Base-by-base conservation (phyloP, 345 rosid species). In the Cardiospermum halicacabum region DNA sequence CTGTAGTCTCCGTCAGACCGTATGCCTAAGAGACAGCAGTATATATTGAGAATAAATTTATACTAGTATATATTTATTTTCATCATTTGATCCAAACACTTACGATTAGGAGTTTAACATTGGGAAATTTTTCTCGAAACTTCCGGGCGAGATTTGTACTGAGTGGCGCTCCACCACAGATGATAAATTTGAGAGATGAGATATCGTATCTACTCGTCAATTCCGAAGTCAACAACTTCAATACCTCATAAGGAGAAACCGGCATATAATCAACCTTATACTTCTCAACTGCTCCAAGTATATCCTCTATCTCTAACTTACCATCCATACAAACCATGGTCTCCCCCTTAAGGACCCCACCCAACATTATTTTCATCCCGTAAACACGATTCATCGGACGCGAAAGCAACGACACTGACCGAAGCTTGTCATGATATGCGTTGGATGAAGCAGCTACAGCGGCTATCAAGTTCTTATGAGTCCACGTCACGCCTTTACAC, bases 131-230 rank as follows among this genome's bases (percentile, higher is more conserved):
- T 62, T 78, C 64, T 54, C 58, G 80, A 73, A 92, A 89, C 69
- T 71, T 81, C 75, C 75, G 80, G n/a, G 84, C 79, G 7, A 82
- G 73, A 65, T 90, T 96, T 84, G 82, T 86, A 3, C 94, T 87
- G 0, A 93, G 77, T 12, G 98, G 92, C 7, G 98, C 97, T 1
- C 96, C 98, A 11, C 96, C 97, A 62, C 86, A 65, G 1, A 83
- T 89, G 13, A 93, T 69, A 37, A 61, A 1, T 72, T 25, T 62
- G 16, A 93, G 78, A 22, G 97, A 90, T 63, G 87, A 73, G 53
- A 93, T 64, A 67, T 90, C 89, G 28, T 83, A 88, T 76, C 78
- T 84, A 2, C 58, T 72, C 13, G 96, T 82, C 57, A 85, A 40
- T 49, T 89, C 94, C 51, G 89, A 86, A 68, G 86, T 93, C 34